Conservation (phyloP, 768 basidiomycete species). For the Saitozyma podzolica region DNA sequence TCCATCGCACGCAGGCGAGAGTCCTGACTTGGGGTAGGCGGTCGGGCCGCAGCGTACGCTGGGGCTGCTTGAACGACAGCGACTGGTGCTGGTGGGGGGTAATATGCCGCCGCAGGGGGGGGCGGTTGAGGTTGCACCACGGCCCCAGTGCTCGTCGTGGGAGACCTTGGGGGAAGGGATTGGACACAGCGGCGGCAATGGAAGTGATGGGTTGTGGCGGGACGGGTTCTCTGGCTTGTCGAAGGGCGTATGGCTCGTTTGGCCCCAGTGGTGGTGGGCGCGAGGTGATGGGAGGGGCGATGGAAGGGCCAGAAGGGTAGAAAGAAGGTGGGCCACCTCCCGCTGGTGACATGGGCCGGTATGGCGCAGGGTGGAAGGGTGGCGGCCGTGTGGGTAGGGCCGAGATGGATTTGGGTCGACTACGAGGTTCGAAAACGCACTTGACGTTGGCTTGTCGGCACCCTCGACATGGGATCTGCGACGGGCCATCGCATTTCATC, state of each 20-base stretch:
- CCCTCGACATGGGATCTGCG: constrained; percentile 41
- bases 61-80: constrained; percentile 2
- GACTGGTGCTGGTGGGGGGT: constrained; percentile 14
- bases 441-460: constrained; percentile 37
- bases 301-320: constrained; percentile 39
- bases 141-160: constrained; percentile 7
- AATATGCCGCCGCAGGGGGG: constrained; percentile 7
- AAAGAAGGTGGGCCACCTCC: constrained; percentile 30
- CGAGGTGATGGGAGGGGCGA: constrained; percentile 40
- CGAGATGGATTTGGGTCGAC: constrained; percentile 46
- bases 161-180: constrained; percentile 20
- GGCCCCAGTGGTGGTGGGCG: constrained; percentile 13
- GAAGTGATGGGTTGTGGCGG: constrained; percentile 40
- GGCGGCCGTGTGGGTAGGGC: constrained; percentile 37
- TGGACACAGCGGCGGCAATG: constrained; percentile 16
- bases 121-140: constrained; percentile 8
- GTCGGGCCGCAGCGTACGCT: not conserved
- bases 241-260: constrained; percentile 26
- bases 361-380: constrained; percentile 25
- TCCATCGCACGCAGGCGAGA: constrained; percentile 30
- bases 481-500: constrained; percentile 50
- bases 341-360: constrained; percentile 18
- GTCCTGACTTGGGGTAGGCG: constrained; percentile 11
- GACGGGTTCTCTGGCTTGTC: constrained; percentile 40
- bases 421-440: constrained; percentile 45